These are phyloP conservation scores for Lichtheimia hyalospora DNA, from an alignment of 371 early-diverging fungal species.

Conservation along the genomic window DNA sequence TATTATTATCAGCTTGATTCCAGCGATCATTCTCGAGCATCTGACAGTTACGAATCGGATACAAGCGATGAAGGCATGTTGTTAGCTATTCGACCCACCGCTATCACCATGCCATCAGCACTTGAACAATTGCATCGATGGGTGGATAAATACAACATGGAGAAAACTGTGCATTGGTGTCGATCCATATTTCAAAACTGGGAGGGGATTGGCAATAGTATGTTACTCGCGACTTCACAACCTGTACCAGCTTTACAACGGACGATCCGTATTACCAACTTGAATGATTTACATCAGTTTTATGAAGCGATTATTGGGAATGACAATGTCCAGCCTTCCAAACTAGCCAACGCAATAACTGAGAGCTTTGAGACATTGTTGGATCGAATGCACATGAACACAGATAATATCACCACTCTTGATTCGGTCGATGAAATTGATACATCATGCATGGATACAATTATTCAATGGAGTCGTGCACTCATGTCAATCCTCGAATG, in stretches of 20 bases:
- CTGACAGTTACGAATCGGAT: constrained; percentile 12
- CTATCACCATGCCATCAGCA: constrained; percentile 20
- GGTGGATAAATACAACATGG: neutral
- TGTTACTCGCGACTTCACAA: constrained; percentile 6
- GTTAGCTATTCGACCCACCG: constrained; percentile 28
- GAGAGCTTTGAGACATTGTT: constrained; percentile 43
- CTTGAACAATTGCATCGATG: constrained; percentile 19
- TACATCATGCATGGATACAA: constrained; percentile 14
- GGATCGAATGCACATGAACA: constrained; percentile 40
- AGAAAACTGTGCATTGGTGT: constrained; percentile 27
- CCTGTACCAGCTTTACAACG: constrained; percentile 3
- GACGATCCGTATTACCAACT: constrained; percentile 1
- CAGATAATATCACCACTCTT: constrained; percentile 15
- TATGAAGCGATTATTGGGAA: constrained; percentile 8
- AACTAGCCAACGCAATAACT: constrained; percentile 24
- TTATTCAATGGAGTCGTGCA: constrained; percentile 42
- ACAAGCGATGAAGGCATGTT: constrained; percentile 24
- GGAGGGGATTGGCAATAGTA: constrained; percentile 48
- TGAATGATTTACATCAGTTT: constrained; percentile 2
- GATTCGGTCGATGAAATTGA: constrained; percentile 14
- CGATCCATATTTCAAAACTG: constrained; percentile 45
- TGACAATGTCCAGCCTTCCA: constrained; percentile 7
- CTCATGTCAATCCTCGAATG: constrained; percentile 32
- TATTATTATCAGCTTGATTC: constrained; percentile 9
- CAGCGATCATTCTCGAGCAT: constrained; percentile 1